A percentile compares a stretch with the other conserved stretches of the same genome.
phyloP scores from a whole-genome alignment of 352 stramenopile genomes.

The Pythium oligandrum region DNA sequence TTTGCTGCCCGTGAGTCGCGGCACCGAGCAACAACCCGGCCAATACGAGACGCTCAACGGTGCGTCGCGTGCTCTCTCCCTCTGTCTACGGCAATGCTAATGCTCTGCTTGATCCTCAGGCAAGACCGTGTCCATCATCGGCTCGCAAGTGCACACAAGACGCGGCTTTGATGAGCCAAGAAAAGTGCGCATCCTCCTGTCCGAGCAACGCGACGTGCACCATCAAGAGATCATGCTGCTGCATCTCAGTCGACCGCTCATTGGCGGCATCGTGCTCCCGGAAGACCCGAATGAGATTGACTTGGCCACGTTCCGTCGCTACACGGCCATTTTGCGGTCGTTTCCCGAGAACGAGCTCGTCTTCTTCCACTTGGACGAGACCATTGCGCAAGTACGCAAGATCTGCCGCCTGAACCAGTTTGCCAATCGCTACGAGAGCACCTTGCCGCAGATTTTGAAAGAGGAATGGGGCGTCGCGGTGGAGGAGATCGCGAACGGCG shows the following conservation, averaged over 20 bases:
- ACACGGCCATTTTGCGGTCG: slow-evolving; percentile 69
- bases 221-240: slow-evolving; percentile 57
- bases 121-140: slow-evolving; percentile 45
- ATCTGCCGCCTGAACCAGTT: slow-evolving; percentile 46
- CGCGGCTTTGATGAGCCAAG: slow-evolving; percentile 44
- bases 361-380: slow-evolving; percentile 65
- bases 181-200: slow-evolving; percentile 70
- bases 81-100: slow-evolving; percentile 6
- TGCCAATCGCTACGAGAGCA: slow-evolving; percentile 36
- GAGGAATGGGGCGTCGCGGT: slow-evolving; percentile 60
- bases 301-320: slow-evolving; percentile 59
- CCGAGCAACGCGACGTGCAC: slow-evolving; percentile 47
- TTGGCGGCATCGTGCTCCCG: slow-evolving; percentile 54
- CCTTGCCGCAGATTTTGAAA: slow-evolving; percentile 35
- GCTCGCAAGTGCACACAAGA: slow-evolving; percentile 48
- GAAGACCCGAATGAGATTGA: slow-evolving; percentile 76
- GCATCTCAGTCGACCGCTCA: slow-evolving; percentile 63
- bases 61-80: no score
- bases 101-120: slow-evolving; percentile 23
- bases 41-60: slow-evolving; percentile 69
- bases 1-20: slow-evolving; percentile 23
- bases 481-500: slow-evolving; percentile 40
- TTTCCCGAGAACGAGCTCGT: slow-evolving; percentile 75
- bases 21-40: slow-evolving; percentile 23
- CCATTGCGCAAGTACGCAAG: slow-evolving; percentile 51